These are phyloP conservation scores for Trypanosomatidae sp. DNA, from an alignment of 208 protist genomes.

Conservation along the genomic window DNA sequence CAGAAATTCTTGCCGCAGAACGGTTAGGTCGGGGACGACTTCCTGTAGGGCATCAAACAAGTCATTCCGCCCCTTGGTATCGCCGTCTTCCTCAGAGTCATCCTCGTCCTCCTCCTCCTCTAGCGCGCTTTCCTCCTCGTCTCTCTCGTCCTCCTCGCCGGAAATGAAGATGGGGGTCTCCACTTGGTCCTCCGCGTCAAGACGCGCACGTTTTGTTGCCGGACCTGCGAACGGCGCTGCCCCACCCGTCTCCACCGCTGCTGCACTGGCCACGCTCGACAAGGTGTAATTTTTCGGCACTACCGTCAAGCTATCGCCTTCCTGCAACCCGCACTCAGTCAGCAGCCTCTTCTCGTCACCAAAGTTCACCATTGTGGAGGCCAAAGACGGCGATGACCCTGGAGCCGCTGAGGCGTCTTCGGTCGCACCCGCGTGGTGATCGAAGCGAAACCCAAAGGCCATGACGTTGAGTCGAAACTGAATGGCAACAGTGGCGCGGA, in stretches of 20 bases:
- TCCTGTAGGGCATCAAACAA: slow-evolving; percentile 57
- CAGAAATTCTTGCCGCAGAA: slow-evolving; percentile 81
- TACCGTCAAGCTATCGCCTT: slow-evolving; percentile 65
- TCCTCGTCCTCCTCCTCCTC: slow-evolving; percentile 17
- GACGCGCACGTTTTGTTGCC: slow-evolving; percentile 1
- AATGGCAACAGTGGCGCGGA: slow-evolving; percentile 74
- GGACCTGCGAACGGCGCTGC: not conserved
- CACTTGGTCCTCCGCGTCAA: not conserved
- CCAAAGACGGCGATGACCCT: not conserved
- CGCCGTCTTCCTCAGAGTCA: slow-evolving; percentile 16
- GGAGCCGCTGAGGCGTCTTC: not conserved
- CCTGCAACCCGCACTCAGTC: slow-evolving; percentile 59
- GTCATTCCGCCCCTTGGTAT: slow-evolving; percentile 31
- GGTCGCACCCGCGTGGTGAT: not conserved
- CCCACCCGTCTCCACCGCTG: not conserved
- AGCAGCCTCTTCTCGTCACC: slow-evolving; percentile 64
- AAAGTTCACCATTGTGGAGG: slow-evolving; percentile 40
- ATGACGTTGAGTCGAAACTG: slow-evolving; percentile 65
- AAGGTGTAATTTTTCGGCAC: slow-evolving; percentile 31
- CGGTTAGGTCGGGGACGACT: slow-evolving; percentile 66
- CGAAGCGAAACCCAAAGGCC: slow-evolving; percentile 53
- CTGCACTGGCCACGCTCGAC: not conserved
- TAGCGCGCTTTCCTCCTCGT: slow-evolving; percentile 9
- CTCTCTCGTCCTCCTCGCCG: not conserved
- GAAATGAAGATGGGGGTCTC: not conserved